Conservation (phyloP, 2,329 filamentous ascomycete genomes). For the Phialocephala sp. region DNA sequence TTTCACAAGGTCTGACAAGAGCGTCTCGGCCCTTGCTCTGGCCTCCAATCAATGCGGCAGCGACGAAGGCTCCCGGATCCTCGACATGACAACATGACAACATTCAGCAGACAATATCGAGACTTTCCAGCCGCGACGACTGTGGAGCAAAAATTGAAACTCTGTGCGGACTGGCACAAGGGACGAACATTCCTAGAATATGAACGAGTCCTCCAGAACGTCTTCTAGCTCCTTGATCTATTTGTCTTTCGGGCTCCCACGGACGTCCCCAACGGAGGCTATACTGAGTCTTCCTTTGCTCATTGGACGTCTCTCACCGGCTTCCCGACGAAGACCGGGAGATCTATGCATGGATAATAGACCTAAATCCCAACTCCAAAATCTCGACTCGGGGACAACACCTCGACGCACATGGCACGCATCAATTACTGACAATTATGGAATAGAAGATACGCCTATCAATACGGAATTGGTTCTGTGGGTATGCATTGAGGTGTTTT, state of each 20-base stretch:
- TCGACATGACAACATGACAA: constrained; percentile 5
- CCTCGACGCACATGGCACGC: neutral
- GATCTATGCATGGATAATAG: constrained; percentile 8
- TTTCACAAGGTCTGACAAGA: neutral
- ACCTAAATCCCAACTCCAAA: neutral
- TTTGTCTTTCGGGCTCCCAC: neutral
- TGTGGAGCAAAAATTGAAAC: constrained; percentile 1
- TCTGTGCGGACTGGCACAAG: neutral
- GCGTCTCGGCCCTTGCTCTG: neutral
- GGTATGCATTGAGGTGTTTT: neutral
- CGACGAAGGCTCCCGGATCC: neutral
- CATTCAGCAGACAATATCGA: neutral
- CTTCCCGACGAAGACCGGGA: constrained; percentile 1
- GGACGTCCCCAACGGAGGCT: constrained; percentile 11
- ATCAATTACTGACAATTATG: neutral
- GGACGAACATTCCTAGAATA: neutral
- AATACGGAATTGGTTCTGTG: neutral
- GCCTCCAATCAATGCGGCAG: constrained; percentile 1
- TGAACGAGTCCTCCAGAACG: neutral
- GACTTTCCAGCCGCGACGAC: neutral
- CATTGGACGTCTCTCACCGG: neutral
- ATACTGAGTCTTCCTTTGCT: neutral
- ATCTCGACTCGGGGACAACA: neutral
- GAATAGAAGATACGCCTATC: neutral
- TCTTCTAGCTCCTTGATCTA: constrained; percentile 5